Base-by-base conservation (phyloP, 768 basidiomycete genomes). In the Austroboletus eburneus region DNA sequence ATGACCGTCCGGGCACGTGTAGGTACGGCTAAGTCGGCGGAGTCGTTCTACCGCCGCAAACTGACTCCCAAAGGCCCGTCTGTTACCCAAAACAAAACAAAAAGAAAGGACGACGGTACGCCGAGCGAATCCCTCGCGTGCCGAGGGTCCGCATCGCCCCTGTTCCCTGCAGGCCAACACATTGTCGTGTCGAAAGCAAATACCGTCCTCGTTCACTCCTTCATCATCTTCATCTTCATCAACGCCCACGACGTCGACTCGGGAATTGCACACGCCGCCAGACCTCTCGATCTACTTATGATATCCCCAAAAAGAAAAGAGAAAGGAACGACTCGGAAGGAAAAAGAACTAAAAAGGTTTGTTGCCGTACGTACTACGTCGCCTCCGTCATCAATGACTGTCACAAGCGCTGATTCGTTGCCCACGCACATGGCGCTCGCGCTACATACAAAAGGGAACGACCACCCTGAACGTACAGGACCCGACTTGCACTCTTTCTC, bases 81-180 rank as follows among this genome's bases (percentile, higher is more conserved):
- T n/a, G n/a, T n/a, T n/a, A n/a, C n/a, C n/a, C n/a, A n/a, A n/a
- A n/a, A n/a, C n/a, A n/a, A n/a, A n/a, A n/a, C n/a, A n/a, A n/a
- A n/a, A n/a, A n/a, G n/a, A n/a, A n/a, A n/a, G n/a, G n/a, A n/a
- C n/a, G n/a, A n/a, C n/a, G 10, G 25, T 10, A 5, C 25, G 25
- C 25, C n/a, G 37, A 32, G 57, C 46, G 50, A 56, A 59, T 58
- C 57, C 57, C 23, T 17, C 8, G 41, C 30, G 44, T n/a, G n/a
- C n/a, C n/a, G n/a, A n/a, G n/a, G n/a, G n/a, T n/a, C n/a, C n/a
- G n/a, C n/a, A n/a, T n/a, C n/a, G n/a, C n/a, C n/a, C n/a, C n/a
- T n/a, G n/a, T n/a, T n/a, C n/a, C 57, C 57, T 58, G 57, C 57
- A 59, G 57, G 57, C 43, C 40, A 39, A 48, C 57, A 45, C 57